Evolutionary conservation across 2,329 filamentous ascomycete species (phyloP), one percentile per base, ranked within the genome.

Genomic region (Ramularia endophylla): DNA sequence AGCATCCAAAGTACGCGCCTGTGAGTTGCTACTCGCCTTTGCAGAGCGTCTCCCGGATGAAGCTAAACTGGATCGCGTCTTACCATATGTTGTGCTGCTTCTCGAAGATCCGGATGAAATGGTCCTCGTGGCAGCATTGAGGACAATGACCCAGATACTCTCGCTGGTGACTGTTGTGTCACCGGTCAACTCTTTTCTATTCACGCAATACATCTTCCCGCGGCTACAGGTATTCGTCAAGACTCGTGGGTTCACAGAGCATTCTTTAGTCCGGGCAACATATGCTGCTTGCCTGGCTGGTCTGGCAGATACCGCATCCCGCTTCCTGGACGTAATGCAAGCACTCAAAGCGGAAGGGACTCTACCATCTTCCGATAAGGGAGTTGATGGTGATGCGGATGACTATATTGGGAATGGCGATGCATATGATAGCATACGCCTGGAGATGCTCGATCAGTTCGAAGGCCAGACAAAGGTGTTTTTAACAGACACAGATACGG

Each of bases 201-300:
- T 82, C 52, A 75, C 78, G 0, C 78, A 81, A 53, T 83, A 82
- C 60, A 74, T 83, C 18, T 73, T 82, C 29, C 78, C 75, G 3
- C 68, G 73, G 22, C 59, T 83, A 11, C 73, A 77, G 41, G 65
- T 68, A 5, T 80, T 83, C 52, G 67, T 82, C 36, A 63, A 66
- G n/a, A 68, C 63, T 15, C 64, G 70, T 5, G 69, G 68, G 31
- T 69, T 69, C 34, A 54, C 55, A 20, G 51, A 56, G 22, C 73
- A 77, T 40, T 67, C 85, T 1, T 64, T 94, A 15, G 83, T 95
- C 9, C 78, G 92, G 44, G 87, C 88, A 35, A 92, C 89, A 0
- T 97, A 97, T 65, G 92, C 92, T 8, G 87, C 89, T 4, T 95
- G 88, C 57, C 74, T 98, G 17, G 88, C 90, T 2, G 92, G 84